A percentile compares a stretch with the other conserved stretches of the same genome.
Evolutionary conservation across 495 filamentous ascomycete genomes (phyloP).

Genomic region (Jackrogersella minutella): DNA sequence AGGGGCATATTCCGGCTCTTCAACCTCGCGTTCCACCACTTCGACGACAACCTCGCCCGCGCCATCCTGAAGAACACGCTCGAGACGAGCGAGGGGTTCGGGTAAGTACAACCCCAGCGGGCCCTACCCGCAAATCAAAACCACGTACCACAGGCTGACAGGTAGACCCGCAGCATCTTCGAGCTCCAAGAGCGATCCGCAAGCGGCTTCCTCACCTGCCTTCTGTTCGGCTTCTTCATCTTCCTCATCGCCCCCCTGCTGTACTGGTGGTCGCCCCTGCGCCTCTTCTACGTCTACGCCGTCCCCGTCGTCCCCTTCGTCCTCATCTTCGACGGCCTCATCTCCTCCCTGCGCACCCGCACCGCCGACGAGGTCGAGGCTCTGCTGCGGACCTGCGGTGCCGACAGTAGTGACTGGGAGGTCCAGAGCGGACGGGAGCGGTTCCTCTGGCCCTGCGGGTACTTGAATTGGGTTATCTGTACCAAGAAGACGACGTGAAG

Average conservation of each 20-base stretch:
- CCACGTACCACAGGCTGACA: too few species aligned
- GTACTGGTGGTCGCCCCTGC: slow-evolving; percentile 64
- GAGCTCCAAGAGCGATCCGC: slow-evolving; percentile 72
- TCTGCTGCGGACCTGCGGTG: slow-evolving; percentile 61
- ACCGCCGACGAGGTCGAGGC: slow-evolving; percentile 68
- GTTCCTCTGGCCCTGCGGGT: slow-evolving; percentile 59
- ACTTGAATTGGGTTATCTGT: slow-evolving; percentile 60
- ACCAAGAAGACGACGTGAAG: slow-evolving; percentile 41
- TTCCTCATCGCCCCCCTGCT: slow-evolving; percentile 59
- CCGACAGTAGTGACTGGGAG: slow-evolving; percentile 59
- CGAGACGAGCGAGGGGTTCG: slow-evolving; percentile 69
- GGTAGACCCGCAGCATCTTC: slow-evolving; percentile 69
- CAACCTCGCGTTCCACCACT: slow-evolving; percentile 81
- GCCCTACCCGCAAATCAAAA: neutral
- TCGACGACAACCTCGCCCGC: slow-evolving; percentile 66
- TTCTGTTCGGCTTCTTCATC: slow-evolving; percentile 62
- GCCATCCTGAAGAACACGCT: slow-evolving; percentile 68
- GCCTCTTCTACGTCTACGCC: slow-evolving; percentile 70
- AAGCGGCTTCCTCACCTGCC: slow-evolving; percentile 61
- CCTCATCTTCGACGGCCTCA: slow-evolving; percentile 70
- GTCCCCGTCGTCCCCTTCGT: slow-evolving; percentile 71
- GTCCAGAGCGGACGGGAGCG: slow-evolving; percentile 59
- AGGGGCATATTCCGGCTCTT: slow-evolving; percentile 69
- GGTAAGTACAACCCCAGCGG: slow-evolving; percentile 46
- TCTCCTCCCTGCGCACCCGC: slow-evolving; percentile 70